Evolutionary conservation across 2,329 filamentous ascomycete species (phyloP).

Genomic region (Venturia asperata): DNA sequence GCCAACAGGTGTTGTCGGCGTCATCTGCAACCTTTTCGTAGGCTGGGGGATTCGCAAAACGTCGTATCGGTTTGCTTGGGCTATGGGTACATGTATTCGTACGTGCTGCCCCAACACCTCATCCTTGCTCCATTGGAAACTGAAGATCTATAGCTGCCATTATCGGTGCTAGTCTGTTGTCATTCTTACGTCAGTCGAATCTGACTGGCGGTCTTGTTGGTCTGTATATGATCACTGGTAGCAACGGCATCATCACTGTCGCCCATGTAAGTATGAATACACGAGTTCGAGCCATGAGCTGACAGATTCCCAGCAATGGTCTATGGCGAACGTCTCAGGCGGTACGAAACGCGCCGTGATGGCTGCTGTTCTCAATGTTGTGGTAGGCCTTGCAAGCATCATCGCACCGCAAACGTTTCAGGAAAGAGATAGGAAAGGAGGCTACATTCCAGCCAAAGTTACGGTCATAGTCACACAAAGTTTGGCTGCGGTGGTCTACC

Average conservation of each 20-base stretch:
- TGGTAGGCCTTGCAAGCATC: background rate
- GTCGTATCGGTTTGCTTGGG: slow-evolving; percentile 47
- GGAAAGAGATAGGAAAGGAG: background rate
- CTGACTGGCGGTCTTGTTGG: background rate
- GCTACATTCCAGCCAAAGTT: slow-evolving; percentile 13
- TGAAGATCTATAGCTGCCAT: slow-evolving; percentile 42
- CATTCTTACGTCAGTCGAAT: slow-evolving; percentile 14
- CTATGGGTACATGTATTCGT: slow-evolving; percentile 28
- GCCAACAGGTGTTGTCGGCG: slow-evolving; percentile 47
- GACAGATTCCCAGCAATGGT: background rate
- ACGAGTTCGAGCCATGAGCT: background rate
- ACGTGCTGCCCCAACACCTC: background rate
- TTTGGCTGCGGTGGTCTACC: background rate
- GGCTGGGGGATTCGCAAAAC: slow-evolving; percentile 41
- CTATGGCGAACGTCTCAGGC: slow-evolving; percentile 16
- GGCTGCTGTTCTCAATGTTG: background rate
- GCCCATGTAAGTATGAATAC: background rate
- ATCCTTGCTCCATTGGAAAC: background rate
- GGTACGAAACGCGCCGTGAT: slow-evolving; percentile 14
- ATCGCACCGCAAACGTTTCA: slow-evolving; percentile 16
- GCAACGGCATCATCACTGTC: background rate
- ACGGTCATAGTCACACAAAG: slow-evolving; percentile 23
- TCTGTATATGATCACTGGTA: slow-evolving; percentile 11
- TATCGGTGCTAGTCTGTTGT: slow-evolving; percentile 67
- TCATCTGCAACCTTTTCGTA: slow-evolving; percentile 46